Evolutionary conservation across 306 rosid genomes (phyloP), one percentile per base, ranked within the genome.

Genomic region (Carpinus viminea): DNA sequence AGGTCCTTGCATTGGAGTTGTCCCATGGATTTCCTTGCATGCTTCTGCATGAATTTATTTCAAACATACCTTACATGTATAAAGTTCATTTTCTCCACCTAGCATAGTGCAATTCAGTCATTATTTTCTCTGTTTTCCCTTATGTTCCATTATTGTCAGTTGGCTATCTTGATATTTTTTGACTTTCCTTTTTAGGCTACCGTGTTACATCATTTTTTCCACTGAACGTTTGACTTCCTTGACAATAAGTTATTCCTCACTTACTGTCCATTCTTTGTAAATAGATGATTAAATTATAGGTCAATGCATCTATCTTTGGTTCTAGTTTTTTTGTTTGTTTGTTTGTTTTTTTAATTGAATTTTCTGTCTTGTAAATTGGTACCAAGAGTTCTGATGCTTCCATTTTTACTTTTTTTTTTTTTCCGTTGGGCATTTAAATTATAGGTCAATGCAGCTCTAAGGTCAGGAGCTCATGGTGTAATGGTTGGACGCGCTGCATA

Each of bases 401-500:
- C 70, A 34, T 73, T 53, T 62, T 36, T 50, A 77, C 61, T 64
- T 48, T n/a, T 65, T 41, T 41, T 41, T 41, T 41, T 41, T 41
- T 45, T 80, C 50, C 60, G 56, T 66, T 48, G 51, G 60, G 47
- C 12, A 83, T 48, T 79, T 66, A 79, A 69, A 83, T 86, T 85
- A 76, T 76, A 95, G 98, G 90, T 76, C 80, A 91, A 90, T 74
- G 90, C 88, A 76, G 99, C 99, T 86, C 89, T 85, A 77, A 89
- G 80, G 56, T 86, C 82, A 13, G 97, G 98, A 75, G 98, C 98
- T 34, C 98, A 92, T 90, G 98, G 98, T 85, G 98, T 92, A 68
- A 95, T 95, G 98, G 75, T 95, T 86, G 98, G 98, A 43, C 98
- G 98, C 7, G 91, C 98, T 78, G 98, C 97, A 70, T 95, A 91